These are phyloP conservation scores for Tricholomella constricta DNA, from an alignment of 768 basidiomycete genomes.

Conservation along the genomic window DNA sequence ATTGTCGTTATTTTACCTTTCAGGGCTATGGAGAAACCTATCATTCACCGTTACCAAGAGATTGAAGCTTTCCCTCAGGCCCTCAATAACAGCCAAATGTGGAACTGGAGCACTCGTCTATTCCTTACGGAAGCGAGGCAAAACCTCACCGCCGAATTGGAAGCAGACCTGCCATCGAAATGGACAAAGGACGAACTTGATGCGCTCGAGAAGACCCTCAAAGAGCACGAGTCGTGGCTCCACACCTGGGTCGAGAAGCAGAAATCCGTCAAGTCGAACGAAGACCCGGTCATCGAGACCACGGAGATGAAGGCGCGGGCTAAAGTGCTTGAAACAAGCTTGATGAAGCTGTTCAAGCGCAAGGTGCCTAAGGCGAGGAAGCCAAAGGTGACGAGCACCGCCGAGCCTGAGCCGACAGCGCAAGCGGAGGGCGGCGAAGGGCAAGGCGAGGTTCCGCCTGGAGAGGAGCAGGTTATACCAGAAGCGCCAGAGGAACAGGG, in stretches of 20 bases:
- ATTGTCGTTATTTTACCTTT: constrained; percentile 7
- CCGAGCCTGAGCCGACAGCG: constrained; percentile 21
- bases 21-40: constrained; percentile 77
- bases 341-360: constrained; percentile 68
- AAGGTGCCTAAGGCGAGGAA: constrained; percentile 69
- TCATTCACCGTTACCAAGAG: constrained; percentile 88
- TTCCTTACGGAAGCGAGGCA: constrained; percentile 81
- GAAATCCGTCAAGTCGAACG: constrained; percentile 66
- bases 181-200: constrained; percentile 90
- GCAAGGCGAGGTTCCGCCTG: constrained; percentile 5
- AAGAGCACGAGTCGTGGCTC: constrained; percentile 85
- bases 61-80: constrained; percentile 82
- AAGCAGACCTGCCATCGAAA: constrained; percentile 64
- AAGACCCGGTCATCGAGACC: constrained; percentile 86
- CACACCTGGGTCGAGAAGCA: constrained; percentile 81
- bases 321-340: constrained; percentile 73
- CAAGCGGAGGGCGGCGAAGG: constrained; percentile 12
- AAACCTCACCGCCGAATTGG: constrained; percentile 70
- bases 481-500: constrained; percentile 10
- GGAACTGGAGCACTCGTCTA: constrained; percentile 84
- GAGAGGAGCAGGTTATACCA: constrained; percentile 13
- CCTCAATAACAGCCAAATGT: constrained; percentile 81
- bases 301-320: constrained; percentile 85
- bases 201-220: constrained; percentile 70
- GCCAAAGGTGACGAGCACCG: constrained; percentile 38